phyloP scores from a whole-genome alignment of 495 filamentous ascomycete genomes.

The Trichocladium uniseriatum region DNA sequence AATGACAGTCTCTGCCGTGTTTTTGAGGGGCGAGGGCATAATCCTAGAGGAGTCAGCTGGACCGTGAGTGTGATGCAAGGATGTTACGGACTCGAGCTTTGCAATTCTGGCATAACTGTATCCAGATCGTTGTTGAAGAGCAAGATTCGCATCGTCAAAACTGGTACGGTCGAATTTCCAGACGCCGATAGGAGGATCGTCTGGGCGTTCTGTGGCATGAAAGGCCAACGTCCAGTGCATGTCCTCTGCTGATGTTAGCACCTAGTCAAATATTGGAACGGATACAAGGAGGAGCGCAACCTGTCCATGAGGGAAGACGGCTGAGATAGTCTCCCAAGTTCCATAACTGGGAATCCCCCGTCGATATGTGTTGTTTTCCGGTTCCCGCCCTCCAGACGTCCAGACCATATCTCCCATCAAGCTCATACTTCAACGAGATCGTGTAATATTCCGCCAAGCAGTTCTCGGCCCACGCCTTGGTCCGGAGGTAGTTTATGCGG shows the following conservation, averaged over 20 bases:
- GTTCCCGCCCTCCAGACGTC: slow-evolving; percentile 20
- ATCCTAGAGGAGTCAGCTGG: neutral
- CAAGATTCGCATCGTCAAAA: slow-evolving; percentile 16
- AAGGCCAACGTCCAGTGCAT: slow-evolving; percentile 16
- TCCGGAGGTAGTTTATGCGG: slow-evolving; percentile 11
- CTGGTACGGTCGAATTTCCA: slow-evolving; percentile 14
- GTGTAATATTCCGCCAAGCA: slow-evolving; percentile 19
- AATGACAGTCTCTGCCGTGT: neutral
- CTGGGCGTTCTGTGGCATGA: slow-evolving; percentile 8
- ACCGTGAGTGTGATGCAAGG: neutral
- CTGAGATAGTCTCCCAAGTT: slow-evolving; percentile 21
- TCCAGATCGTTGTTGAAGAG: slow-evolving; percentile 7
- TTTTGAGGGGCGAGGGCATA: neutral
- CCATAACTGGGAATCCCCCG: slow-evolving; percentile 9
- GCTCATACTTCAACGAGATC: slow-evolving; percentile 10
- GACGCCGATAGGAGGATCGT: slow-evolving; percentile 8
- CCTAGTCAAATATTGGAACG: neutral
- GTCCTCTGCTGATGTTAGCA: slow-evolving; percentile 1
- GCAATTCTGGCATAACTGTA: slow-evolving; percentile 8
- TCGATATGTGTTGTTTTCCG: slow-evolving; percentile 4
- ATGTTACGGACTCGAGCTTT: slow-evolving; percentile 4
- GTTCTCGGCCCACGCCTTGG: neutral
- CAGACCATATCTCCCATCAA: slow-evolving; percentile 9
- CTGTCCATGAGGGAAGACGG: slow-evolving; percentile 9
- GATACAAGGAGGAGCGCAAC: neutral